phyloP scores from a whole-genome alignment of 768 basidiomycete species.

The Tricholoma sp. region DNA sequence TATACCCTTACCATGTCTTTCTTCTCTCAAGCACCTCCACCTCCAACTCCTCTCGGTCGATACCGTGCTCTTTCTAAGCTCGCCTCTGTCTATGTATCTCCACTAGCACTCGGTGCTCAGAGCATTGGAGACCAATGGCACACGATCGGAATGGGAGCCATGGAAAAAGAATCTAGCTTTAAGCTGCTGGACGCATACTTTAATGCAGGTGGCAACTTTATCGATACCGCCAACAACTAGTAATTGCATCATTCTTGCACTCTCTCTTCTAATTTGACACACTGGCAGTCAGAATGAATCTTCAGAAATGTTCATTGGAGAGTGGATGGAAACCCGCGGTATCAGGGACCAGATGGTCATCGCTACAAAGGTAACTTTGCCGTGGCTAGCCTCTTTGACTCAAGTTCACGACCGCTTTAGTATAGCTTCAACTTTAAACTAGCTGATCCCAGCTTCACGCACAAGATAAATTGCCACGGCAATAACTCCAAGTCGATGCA shows the following conservation, averaged over 20 bases:
- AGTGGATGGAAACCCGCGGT: conserved; percentile 43
- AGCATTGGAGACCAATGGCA: not conserved
- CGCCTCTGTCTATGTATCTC: not conserved
- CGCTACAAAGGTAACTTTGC: conserved; percentile 32
- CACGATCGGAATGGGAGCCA: not conserved
- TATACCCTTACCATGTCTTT: too few species aligned
- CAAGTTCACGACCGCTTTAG: conserved; percentile 9
- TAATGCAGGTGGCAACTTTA: conserved; percentile 13
- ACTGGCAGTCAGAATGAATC: conserved; percentile 50
- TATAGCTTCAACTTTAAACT: conserved; percentile 27
- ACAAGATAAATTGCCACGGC: conserved; percentile 39
- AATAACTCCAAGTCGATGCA: conserved; percentile 43
- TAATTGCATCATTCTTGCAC: too few species aligned
- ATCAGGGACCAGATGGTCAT: conserved; percentile 47
- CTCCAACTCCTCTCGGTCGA: not conserved
- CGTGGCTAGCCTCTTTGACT: not conserved
- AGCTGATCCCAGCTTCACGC: conserved; percentile 16
- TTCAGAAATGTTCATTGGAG: conserved; percentile 51
- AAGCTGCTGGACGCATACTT: conserved; percentile 10
- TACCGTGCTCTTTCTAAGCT: not conserved
- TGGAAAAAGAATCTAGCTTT: not conserved
- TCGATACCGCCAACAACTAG: conserved; percentile 14
- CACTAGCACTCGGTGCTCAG: not conserved
- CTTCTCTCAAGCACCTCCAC: not conserved
- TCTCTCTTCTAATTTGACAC: too few species aligned